These are phyloP conservation scores for Lunularia cruciata DNA, from an alignment of 225 moss, liverwort and hornwort genomes.

Conservation along the genomic window DNA sequence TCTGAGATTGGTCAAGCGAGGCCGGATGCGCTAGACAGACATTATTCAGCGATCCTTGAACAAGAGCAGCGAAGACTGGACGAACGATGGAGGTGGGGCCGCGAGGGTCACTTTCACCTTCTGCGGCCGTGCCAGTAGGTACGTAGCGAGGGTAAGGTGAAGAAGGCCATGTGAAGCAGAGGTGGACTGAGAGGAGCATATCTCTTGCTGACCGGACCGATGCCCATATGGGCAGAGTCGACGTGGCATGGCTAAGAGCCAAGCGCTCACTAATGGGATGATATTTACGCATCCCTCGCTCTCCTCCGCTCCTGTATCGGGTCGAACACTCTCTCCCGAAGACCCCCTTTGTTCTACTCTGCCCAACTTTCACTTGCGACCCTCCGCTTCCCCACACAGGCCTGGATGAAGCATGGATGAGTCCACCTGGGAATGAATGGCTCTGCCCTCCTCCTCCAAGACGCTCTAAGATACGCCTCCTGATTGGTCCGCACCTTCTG, in stretches of 20 bases:
- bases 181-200: slow-evolving; percentile 15
- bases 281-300: slow-evolving; percentile 28
- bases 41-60: no score
- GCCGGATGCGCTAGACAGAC: no score
- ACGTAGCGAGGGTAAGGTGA: slow-evolving; percentile 14
- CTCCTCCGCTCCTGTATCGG: slow-evolving; percentile 15
- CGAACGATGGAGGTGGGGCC: slow-evolving; percentile 8
- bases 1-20: no score
- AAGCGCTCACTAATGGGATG: slow-evolving; percentile 16
- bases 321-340: neutral
- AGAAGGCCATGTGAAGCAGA: slow-evolving; percentile 4
- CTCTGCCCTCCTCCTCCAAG: neutral
- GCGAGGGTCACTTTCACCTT: slow-evolving; percentile 2
- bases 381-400: neutral
- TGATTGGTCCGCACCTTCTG: neutral
- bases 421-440: slow-evolving; percentile 22
- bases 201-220: slow-evolving; percentile 21
- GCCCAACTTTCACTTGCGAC: neutral
- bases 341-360: neutral
- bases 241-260: slow-evolving; percentile 23
- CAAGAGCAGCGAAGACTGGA: neutral
- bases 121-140: slow-evolving; percentile 11
- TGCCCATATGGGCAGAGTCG: slow-evolving; percentile 29
- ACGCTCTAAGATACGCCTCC: neutral
- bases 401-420: slow-evolving; percentile 17